Evolutionary conservation across 306 rosid genomes (phyloP).

Genomic region (Alnus rubra): DNA sequence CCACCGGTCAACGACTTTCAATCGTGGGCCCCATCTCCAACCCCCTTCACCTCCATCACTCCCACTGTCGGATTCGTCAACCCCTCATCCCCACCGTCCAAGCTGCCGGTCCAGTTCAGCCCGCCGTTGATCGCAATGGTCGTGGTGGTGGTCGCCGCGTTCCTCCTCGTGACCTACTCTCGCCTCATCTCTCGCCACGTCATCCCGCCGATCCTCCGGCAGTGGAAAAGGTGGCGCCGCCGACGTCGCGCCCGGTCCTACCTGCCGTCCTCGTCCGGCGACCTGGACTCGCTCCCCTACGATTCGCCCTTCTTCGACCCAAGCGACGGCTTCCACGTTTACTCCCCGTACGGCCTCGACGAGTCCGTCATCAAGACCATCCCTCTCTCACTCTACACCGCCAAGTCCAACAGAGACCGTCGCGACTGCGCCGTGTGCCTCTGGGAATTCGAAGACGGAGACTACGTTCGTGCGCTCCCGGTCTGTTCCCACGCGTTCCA

Average conservation of each 20-base stretch:
- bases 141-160: slow-evolving; percentile 80
- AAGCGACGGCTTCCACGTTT: slow-evolving; percentile 42
- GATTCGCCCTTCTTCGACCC: slow-evolving; percentile 70
- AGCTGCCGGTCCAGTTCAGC: slow-evolving; percentile 69
- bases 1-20: slow-evolving; percentile 21
- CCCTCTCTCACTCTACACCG: slow-evolving; percentile 68
- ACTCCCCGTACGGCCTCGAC: slow-evolving; percentile 85
- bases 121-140: slow-evolving; percentile 94
- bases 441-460: slow-evolving; percentile 76
- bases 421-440: slow-evolving; percentile 91
- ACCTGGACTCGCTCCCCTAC: slow-evolving; percentile 68
- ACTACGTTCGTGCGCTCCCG: slow-evolving; percentile 79
- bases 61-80: background rate
- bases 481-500: slow-evolving; percentile 87
- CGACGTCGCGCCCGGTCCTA: slow-evolving; percentile 39
- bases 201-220: slow-evolving; percentile 50
- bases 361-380: slow-evolving; percentile 88
- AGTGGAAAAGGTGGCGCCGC: slow-evolving; percentile 43
- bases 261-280: slow-evolving; percentile 67
- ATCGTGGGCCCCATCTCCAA: slow-evolving; percentile 30
- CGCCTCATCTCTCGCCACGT: slow-evolving; percentile 88
- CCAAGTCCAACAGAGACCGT: slow-evolving; percentile 34
- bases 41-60: slow-evolving; percentile 20
- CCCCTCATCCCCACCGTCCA: slow-evolving; percentile 41
- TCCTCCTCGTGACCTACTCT: slow-evolving; percentile 75